Evolutionary conservation across 768 basidiomycete genomes (phyloP), one percentile per base, ranked within the genome.

Genomic region (Phanerochaete sordida): DNA sequence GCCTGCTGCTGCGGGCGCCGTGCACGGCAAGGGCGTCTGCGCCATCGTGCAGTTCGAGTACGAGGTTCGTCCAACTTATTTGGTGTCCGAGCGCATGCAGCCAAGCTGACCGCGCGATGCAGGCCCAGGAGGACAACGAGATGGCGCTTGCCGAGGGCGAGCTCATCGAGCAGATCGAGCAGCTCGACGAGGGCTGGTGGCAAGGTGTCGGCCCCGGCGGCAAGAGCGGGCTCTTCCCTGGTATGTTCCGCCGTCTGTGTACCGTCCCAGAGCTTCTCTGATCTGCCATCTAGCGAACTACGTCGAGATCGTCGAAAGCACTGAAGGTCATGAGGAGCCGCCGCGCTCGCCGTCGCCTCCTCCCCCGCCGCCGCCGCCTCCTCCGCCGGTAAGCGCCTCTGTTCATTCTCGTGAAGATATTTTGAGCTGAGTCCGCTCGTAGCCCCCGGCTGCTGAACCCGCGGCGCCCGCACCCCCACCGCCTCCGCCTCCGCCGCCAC

Each of bases 181-280:
- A 91, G 72, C 73, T 92, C 16, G 92, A 89, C 64, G 90, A 92
- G 65, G 91, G 91, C 6, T 98, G 95, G 95, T 97, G 95, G 95
- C 82, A 78, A 59, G 95, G 93, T 23, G 77, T 85, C 51, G 87
- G 86, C 30, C 74, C 79, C 44, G 81, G 78, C 24, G 93, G 93
- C 5, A 87, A 89, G 76, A 77, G 73, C 6, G 95, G 95, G 8
- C 72, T 95, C 31, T 97, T 96, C 85, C 95, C 94, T 60, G 82
- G 90, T 92, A 64, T 24, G 81, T 56, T n/a, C 30, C 5, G 9
- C 5, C 2, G 16, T 52, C 13, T 43, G 4, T n/a, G 33, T 13
- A n/a, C 24, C 47, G 44, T 57, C 45, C n/a, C 39, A n/a, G 19
- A 16, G 31, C 28, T 4, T 43, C 27, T 46, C 49, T 28, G 49